These are phyloP conservation scores for Cladochytrium replicatum DNA, from an alignment of 192 early-diverging fungal genomes.

Conservation along the genomic window DNA sequence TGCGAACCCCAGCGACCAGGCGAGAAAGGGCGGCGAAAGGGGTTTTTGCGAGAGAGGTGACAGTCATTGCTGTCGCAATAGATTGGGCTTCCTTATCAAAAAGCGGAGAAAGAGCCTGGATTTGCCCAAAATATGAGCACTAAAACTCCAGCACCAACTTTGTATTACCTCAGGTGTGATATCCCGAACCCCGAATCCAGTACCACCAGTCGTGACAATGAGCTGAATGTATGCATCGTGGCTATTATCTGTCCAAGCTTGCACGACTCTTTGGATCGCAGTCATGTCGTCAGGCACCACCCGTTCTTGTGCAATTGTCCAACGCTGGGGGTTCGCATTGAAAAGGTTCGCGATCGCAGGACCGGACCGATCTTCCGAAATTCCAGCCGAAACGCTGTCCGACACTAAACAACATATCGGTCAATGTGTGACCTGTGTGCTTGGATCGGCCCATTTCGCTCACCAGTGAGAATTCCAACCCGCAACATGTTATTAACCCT, in stretches of 20 bases:
- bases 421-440: too few relatives aligned
- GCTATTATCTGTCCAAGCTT: constrained; percentile 9
- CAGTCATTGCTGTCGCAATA: constrained; percentile 68
- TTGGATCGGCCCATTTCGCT: too few relatives aligned
- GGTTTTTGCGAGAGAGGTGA: constrained; percentile 66
- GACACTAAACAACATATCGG: too few relatives aligned
- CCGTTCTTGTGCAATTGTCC: constrained; percentile 5
- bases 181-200: constrained; percentile 79
- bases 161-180: constrained; percentile 80
- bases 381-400: constrained; percentile 18
- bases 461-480: too few relatives aligned
- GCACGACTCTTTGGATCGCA: constrained; percentile 14
- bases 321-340: constrained; percentile 1
- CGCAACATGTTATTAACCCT: too few relatives aligned
- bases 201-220: constrained; percentile 84
- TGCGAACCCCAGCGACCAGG: constrained; percentile 37
- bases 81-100: constrained; percentile 60
- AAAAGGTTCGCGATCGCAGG: constrained; percentile 12
- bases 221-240: constrained; percentile 43
- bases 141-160: too few relatives aligned
- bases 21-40: constrained; percentile 85
- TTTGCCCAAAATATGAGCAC: background rate
- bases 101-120: constrained; percentile 61
- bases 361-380: constrained; percentile 16
- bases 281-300: constrained; percentile 19